These are phyloP conservation scores for Solanum commersonii DNA, from an alignment of 257 asterid species.

Conservation along the genomic window DNA sequence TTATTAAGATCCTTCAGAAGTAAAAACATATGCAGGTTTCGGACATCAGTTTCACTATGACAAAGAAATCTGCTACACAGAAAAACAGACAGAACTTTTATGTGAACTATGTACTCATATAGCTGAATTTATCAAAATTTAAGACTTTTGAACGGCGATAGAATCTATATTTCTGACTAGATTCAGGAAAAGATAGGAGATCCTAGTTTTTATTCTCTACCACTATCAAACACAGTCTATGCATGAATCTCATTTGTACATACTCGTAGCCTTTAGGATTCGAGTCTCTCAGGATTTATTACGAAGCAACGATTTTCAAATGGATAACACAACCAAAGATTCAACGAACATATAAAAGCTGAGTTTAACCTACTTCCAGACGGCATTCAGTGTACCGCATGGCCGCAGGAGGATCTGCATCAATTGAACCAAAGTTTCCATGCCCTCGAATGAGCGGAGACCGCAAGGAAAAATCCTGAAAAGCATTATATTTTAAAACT, in stretches of 20 bases:
- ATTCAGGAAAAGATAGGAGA: neutral
- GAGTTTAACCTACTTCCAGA: slow-evolving; percentile 53
- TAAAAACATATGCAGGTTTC: neutral
- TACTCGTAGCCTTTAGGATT: neutral
- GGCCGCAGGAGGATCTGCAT: slow-evolving; percentile 99
- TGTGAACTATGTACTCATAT: neutral
- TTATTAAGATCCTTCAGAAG: neutral
- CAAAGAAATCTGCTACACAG: neutral
- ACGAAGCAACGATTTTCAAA: neutral
- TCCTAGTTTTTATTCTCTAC: neutral
- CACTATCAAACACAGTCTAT: neutral
- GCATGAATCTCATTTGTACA: neutral
- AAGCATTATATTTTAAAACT: neutral
- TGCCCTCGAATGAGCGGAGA: slow-evolving; percentile 94
- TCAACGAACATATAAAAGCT: neutral
- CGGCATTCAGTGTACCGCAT: slow-evolving; percentile 99
- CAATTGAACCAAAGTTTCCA: slow-evolving; percentile 96
- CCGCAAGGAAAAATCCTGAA: slow-evolving; percentile 94
- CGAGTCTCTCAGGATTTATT: neutral
- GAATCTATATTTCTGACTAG: neutral
- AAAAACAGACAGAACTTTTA: neutral
- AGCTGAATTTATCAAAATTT: neutral
- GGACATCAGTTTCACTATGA: neutral
- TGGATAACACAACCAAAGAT: neutral
- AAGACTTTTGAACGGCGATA: neutral